phyloP scores from a whole-genome alignment of 345 rosid species.

The Firmiana major region DNA sequence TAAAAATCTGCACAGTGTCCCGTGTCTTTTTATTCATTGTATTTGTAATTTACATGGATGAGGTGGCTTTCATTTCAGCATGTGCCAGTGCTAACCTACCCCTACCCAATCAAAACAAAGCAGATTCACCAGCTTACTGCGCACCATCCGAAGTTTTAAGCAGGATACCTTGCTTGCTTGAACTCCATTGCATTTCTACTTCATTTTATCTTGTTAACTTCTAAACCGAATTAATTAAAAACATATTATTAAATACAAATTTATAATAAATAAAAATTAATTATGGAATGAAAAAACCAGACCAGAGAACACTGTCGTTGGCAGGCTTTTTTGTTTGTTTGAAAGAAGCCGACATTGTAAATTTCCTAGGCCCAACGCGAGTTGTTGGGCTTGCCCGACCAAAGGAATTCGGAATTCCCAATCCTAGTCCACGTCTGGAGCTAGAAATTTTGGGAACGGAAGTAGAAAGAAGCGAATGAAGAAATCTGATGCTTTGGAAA shows the following conservation, averaged over 20 bases:
- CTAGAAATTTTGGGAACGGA: not conserved
- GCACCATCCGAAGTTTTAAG: no score
- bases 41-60: not conserved
- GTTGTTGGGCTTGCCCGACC: not conserved
- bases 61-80: conserved; percentile 2
- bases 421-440: not conserved
- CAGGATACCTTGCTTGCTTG: no score
- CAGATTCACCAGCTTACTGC: no score
- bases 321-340: no score
- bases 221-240: no score
- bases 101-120: not conserved
- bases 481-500: not conserved
- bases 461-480: not conserved
- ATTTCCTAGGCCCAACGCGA: not conserved
- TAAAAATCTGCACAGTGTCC: conserved; percentile 1
- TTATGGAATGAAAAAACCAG: no score
- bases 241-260: no score
- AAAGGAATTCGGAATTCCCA: not conserved
- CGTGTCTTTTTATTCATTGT: conserved; percentile 10
- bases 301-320: no score
- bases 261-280: no score
- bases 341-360: not conserved
- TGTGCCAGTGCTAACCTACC: not conserved
- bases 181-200: no score
- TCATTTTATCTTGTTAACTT: no score